Evolutionary conservation across 176 grass and related monocot genomes (phyloP).

Genomic region (Musa schizocarpa): DNA sequence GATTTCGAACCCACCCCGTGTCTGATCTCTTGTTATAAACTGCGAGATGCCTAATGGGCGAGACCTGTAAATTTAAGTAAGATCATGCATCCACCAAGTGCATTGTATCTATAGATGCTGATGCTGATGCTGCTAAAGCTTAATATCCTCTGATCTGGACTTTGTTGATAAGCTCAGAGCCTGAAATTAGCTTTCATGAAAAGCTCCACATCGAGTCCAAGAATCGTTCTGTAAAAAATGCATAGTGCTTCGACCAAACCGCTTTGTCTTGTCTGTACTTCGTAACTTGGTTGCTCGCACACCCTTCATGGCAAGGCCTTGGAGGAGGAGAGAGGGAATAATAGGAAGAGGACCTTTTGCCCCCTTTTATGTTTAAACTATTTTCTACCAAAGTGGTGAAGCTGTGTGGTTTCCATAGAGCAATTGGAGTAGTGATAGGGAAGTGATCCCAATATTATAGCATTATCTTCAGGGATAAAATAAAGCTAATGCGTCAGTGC

Average conservation of each 20-base stretch:
- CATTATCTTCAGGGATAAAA: constrained; percentile 22
- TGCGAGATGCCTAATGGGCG: too few species aligned
- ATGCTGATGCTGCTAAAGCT: too few species aligned
- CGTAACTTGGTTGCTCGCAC: neutral
- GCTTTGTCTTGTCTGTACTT: neutral
- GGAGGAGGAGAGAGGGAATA: neutral
- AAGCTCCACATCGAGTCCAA: neutral
- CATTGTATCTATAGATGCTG: too few species aligned
- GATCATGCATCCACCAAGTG: neutral
- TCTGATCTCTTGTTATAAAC: constrained; percentile 11
- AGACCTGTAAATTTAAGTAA: neutral
- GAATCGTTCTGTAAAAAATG: neutral
- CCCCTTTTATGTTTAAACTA: neutral
- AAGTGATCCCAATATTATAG: constrained; percentile 17
- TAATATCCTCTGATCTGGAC: too few species aligned
- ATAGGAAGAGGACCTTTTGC: too few species aligned
- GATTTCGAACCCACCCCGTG: constrained; percentile 41
- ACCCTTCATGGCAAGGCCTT: neutral
- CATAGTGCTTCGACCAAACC: neutral
- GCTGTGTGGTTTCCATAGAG: constrained; percentile 6
- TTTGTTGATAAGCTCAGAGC: too few species aligned
- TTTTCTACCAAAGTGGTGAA: neutral
- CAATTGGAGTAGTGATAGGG: neutral
- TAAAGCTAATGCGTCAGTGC: neutral
- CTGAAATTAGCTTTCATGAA: neutral